These are phyloP conservation scores for Laguncularia racemosa DNA, from an alignment of 345 rosid species.

Conservation along the genomic window DNA sequence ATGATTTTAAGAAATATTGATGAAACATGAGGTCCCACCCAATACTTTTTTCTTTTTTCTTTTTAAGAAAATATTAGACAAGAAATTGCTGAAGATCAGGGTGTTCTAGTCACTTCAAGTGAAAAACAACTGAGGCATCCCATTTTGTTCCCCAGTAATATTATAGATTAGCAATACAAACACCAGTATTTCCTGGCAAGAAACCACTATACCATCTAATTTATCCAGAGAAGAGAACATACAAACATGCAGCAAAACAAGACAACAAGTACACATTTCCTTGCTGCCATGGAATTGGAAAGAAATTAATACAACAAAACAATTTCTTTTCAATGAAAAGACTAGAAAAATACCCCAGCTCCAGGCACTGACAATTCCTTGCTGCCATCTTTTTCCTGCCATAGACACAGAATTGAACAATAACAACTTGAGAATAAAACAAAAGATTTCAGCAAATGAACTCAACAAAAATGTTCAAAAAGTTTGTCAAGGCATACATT, in stretches of 20 bases:
- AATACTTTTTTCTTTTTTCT: no score
- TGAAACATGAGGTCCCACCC: background rate
- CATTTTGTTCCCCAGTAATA: no score
- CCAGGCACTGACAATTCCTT: conserved; percentile 82
- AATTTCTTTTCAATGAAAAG: background rate
- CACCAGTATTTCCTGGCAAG: no score
- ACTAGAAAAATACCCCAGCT: conserved; percentile 70
- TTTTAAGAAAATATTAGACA: no score
- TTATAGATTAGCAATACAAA: no score
- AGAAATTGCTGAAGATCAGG: no score
- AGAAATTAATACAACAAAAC: background rate
- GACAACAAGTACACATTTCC: background rate
- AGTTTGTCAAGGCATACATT: conserved; percentile 35
- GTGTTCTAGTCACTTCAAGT: no score
- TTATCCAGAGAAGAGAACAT: no score
- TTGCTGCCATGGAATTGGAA: no score
- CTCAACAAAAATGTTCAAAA: background rate
- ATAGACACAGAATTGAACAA: conserved; percentile 9
- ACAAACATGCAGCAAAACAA: background rate
- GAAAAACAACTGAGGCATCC: no score
- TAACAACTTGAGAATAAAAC: background rate
- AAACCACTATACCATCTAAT: no score
- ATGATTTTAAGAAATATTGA: background rate
- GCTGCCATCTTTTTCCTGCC: conserved; percentile 68
- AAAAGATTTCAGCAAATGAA: background rate